A percentile compares a stretch with the other conserved stretches of the same genome.
These are phyloP conservation scores for Trichoderma koningiopsis DNA, from an alignment of 2,329 filamentous ascomycete genomes.

Conservation along the genomic window DNA sequence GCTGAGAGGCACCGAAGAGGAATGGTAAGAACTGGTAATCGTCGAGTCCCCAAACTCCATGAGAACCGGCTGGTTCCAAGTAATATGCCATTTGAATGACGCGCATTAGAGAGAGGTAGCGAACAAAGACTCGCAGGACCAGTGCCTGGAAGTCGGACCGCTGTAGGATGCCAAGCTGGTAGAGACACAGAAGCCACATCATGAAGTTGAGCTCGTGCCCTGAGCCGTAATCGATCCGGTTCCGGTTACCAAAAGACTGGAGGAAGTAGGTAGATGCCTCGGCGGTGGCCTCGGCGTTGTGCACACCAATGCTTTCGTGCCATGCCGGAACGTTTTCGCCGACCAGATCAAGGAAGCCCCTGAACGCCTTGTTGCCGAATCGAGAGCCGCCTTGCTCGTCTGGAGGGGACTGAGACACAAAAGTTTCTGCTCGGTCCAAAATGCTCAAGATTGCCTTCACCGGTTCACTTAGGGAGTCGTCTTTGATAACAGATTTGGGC, in stretches of 20 bases:
- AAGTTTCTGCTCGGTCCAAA: slow-evolving; percentile 66
- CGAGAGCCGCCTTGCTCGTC: slow-evolving; percentile 85
- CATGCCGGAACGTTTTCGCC: slow-evolving; percentile 59
- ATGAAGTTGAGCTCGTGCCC: slow-evolving; percentile 97
- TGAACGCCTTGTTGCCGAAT: slow-evolving; percentile 93
- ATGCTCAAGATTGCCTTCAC: slow-evolving; percentile 68
- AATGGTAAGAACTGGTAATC: slow-evolving; percentile 98
- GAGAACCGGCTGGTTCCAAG: slow-evolving; percentile 92
- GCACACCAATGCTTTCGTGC: slow-evolving; percentile 64
- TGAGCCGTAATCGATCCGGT: slow-evolving; percentile 92
- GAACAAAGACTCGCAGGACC: slow-evolving; percentile 75
- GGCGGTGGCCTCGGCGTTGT: slow-evolving; percentile 54
- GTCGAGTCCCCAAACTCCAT: slow-evolving; percentile 96
- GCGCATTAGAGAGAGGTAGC: slow-evolving; percentile 86
- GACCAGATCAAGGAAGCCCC: slow-evolving; percentile 73
- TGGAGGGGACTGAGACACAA: slow-evolving; percentile 72
- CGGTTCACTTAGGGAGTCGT: slow-evolving; percentile 59
- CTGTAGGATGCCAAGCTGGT: slow-evolving; percentile 70
- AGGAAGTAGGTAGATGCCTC: slow-evolving; percentile 81
- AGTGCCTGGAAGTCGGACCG: slow-evolving; percentile 70
- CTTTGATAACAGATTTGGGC: slow-evolving; percentile 62
- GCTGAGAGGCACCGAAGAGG: slow-evolving; percentile 88
- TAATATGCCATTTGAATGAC: slow-evolving; percentile 90
- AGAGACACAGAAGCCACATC: slow-evolving; percentile 93
- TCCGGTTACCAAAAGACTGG: slow-evolving; percentile 82